Percentiles rank a stretch among this genome's conserved stretches.
Conservation (phyloP, 305 asterid species). For the Plantago rigida region DNA sequence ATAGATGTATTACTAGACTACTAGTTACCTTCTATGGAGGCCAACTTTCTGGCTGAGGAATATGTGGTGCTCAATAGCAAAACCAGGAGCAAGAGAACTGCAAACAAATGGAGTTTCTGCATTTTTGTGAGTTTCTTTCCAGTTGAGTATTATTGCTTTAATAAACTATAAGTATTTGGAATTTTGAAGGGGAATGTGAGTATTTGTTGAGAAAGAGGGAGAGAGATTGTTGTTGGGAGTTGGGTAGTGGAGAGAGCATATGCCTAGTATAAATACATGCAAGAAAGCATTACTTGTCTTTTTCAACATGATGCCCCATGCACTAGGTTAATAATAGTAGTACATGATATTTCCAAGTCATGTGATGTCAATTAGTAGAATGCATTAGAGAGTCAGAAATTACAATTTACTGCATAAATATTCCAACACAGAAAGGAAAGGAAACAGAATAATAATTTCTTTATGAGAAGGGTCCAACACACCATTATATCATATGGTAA, state of each 20-base stretch:
- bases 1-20: neutral
- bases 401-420: too few species aligned
- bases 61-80: constrained; percentile 32
- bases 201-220: constrained; percentile 23
- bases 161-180: neutral
- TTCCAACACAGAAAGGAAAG: too few species aligned
- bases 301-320: constrained; percentile 15
- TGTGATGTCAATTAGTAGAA: constrained; percentile 3
- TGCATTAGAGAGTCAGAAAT: neutral
- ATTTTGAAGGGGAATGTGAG: constrained; percentile 4
- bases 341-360: constrained; percentile 2
- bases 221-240: constrained; percentile 26
- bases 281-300: constrained; percentile 16
- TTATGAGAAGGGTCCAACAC: constrained; percentile 17
- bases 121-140: constrained; percentile 29
- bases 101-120: constrained; percentile 25
- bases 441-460: neutral
- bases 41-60: constrained; percentile 32
- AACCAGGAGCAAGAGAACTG: constrained; percentile 29
- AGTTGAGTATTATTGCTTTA: constrained; percentile 2
- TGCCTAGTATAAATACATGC: constrained; percentile 31
- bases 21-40: constrained; percentile 36
- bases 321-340: neutral
- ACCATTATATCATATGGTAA: constrained; percentile 5
- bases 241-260: constrained; percentile 29